A percentile compares a stretch with the other conserved stretches of the same genome.
phyloP scores from a whole-genome alignment of 2,329 filamentous ascomycete species.

The Teratosphaeriaceae sp. region DNA sequence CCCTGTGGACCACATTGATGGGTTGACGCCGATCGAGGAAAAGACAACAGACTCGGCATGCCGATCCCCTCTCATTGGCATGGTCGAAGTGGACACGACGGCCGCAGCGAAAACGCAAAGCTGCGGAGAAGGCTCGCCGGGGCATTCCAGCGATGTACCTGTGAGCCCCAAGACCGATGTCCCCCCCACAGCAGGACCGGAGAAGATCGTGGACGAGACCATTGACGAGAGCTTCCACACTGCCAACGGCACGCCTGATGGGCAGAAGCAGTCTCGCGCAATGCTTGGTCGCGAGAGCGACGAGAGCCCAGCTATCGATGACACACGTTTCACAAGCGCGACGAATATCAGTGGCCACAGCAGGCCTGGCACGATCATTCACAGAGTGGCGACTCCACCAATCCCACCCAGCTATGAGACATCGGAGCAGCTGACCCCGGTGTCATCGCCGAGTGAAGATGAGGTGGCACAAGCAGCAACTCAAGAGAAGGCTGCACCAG shows the following conservation, averaged over 20 bases:
- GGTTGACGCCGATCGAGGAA: no score
- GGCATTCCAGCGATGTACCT: not conserved
- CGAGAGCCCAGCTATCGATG: not conserved
- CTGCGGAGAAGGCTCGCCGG: not conserved
- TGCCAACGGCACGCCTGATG: slow-evolving; percentile 19
- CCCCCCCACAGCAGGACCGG: not conserved
- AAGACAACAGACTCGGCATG: no score
- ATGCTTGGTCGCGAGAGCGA: slow-evolving; percentile 3
- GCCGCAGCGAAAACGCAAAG: no score
- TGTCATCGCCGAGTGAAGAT: no score
- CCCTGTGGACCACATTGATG: no score
- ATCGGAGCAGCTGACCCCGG: no score
- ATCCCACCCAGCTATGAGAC: no score
- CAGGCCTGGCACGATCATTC: not conserved
- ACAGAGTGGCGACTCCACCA: not conserved
- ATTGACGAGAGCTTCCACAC: slow-evolving; percentile 29
- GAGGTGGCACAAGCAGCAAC: no score
- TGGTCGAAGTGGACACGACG: no score
- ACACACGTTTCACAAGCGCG: not conserved
- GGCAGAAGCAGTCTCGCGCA: not conserved
- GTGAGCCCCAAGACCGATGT: slow-evolving; percentile 1
- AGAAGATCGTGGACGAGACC: slow-evolving; percentile 16
- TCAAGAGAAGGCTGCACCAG: no score
- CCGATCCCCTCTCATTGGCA: no score
- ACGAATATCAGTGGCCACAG: not conserved